phyloP scores from a whole-genome alignment of 2,329 filamentous ascomycete genomes.

The Alternaria consortialis region DNA sequence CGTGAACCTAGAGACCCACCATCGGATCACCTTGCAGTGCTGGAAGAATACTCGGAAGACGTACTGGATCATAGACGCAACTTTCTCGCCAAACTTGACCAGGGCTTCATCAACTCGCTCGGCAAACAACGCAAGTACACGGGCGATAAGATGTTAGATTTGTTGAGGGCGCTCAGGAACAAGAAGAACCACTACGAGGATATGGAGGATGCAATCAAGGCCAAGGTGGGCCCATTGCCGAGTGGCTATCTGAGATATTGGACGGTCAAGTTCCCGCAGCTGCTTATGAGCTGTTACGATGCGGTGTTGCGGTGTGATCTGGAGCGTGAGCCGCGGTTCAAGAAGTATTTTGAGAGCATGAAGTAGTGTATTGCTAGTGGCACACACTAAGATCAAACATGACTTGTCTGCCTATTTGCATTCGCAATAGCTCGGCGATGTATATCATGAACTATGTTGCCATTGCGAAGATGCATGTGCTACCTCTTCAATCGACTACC shows the following conservation, averaged over 20 bases:
- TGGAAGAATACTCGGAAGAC: conserved; percentile 60
- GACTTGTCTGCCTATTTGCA: neutral
- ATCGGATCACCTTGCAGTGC: conserved; percentile 69
- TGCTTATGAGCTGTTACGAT: conserved; percentile 81
- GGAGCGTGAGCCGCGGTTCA: conserved; percentile 15
- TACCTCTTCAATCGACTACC: conserved; percentile 35
- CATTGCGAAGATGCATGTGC: neutral
- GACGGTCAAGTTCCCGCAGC: conserved; percentile 78
- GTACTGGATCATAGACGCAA: conserved; percentile 69
- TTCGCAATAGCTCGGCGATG: neutral
- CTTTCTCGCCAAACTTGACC: conserved; percentile 79
- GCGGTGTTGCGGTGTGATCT: conserved; percentile 17
- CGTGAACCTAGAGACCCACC: conserved; percentile 87
- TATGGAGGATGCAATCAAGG: conserved; percentile 82
- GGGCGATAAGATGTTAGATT: conserved; percentile 80
- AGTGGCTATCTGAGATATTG: conserved; percentile 87
- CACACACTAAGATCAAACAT: neutral
- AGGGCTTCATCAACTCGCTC: conserved; percentile 85
- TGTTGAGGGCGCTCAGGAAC: conserved; percentile 88
- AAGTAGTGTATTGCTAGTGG: conserved; percentile 6
- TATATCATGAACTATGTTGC: neutral
- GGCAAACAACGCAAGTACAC: conserved; percentile 97
- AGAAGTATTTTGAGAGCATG: conserved; percentile 17
- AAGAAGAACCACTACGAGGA: conserved; percentile 99
- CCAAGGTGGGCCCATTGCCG: conserved; percentile 75